A percentile compares a stretch with the other conserved stretches of the same genome.
These are phyloP conservation scores for Aspergillus mulundensis DNA, from an alignment of 495 filamentous ascomycete species.

Conservation along the genomic window DNA sequence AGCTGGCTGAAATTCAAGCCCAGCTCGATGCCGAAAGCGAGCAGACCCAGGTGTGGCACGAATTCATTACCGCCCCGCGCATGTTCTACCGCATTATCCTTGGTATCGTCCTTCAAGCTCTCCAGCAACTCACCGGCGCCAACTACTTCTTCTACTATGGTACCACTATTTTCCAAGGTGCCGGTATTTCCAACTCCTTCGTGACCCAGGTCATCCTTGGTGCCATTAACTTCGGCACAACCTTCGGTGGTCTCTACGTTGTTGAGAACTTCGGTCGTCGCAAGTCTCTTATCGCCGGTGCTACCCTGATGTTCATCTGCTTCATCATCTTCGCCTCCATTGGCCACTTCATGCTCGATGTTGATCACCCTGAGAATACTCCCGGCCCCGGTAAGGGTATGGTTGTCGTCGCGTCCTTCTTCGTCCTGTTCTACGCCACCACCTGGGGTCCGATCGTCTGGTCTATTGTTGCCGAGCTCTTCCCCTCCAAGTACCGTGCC, in stretches of 20 bases:
- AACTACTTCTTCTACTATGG: slow-evolving; percentile 82
- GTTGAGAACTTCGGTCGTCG: slow-evolving; percentile 70
- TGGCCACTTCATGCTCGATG: slow-evolving; percentile 60
- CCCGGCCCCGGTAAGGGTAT: slow-evolving; percentile 66
- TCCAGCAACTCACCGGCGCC: slow-evolving; percentile 66
- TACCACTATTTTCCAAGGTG: slow-evolving; percentile 66
- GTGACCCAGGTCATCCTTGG: slow-evolving; percentile 71
- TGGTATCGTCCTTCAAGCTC: slow-evolving; percentile 63
- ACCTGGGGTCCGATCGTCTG: slow-evolving; percentile 86
- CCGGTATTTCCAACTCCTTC: slow-evolving; percentile 66
- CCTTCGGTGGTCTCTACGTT: slow-evolving; percentile 66
- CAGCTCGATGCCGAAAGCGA: slow-evolving; percentile 49
- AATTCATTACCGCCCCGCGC: slow-evolving; percentile 64
- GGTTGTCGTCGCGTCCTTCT: slow-evolving; percentile 70
- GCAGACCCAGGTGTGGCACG: slow-evolving; percentile 54
- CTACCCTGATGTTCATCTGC: slow-evolving; percentile 62
- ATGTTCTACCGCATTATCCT: slow-evolving; percentile 70
- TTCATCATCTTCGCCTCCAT: slow-evolving; percentile 70
- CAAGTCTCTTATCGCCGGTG: slow-evolving; percentile 62
- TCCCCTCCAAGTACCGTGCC: slow-evolving; percentile 69
- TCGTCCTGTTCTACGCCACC: slow-evolving; percentile 48
- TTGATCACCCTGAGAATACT: slow-evolving; percentile 47
- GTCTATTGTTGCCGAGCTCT: slow-evolving; percentile 75
- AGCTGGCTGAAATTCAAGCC: slow-evolving; percentile 62
- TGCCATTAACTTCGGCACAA: slow-evolving; percentile 68